phyloP scores from a whole-genome alignment of 179 eudicot genomes.

The Drosera spatulata region DNA sequence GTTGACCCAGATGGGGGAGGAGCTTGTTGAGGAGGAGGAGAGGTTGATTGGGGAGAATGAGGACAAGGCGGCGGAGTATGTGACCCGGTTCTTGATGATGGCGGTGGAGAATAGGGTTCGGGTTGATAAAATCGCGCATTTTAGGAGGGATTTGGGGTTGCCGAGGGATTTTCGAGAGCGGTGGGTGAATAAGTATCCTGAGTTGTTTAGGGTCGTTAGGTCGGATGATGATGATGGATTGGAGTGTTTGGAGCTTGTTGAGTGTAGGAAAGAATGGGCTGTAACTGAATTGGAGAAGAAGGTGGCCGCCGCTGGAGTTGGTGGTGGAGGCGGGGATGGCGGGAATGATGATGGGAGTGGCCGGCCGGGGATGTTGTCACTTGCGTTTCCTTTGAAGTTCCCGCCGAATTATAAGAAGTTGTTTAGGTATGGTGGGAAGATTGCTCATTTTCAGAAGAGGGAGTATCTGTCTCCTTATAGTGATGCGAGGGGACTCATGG shows the following conservation, averaged over 20 bases:
- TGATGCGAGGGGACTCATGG: slow-evolving; percentile 53
- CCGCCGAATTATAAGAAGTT: slow-evolving; percentile 58
- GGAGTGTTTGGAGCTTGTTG: slow-evolving; percentile 76
- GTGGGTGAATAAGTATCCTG: slow-evolving; percentile 64
- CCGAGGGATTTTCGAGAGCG: slow-evolving; percentile 64
- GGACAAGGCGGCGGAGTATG: slow-evolving; percentile 56
- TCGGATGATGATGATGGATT: slow-evolving; percentile 48
- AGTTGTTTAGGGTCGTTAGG: slow-evolving; percentile 53
- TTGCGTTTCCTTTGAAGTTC: slow-evolving; percentile 70
- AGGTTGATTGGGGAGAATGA: slow-evolving; percentile 30
- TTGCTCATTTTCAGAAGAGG: slow-evolving; percentile 66
- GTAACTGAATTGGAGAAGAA: slow-evolving; percentile 71
- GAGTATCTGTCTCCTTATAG: slow-evolving; percentile 83
- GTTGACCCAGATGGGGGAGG: slow-evolving; percentile 64
- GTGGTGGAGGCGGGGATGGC: no score
- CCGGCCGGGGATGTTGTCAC: slow-evolving; percentile 46
- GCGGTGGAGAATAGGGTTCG: slow-evolving; percentile 45
- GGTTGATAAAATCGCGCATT: slow-evolving; percentile 76
- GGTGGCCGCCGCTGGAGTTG: background rate
- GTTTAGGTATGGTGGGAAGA: slow-evolving; percentile 48
- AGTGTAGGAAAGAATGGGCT: slow-evolving; percentile 78
- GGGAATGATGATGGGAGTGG: slow-evolving; percentile 5
- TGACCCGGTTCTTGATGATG: slow-evolving; percentile 87
- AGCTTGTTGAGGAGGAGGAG: slow-evolving; percentile 58
- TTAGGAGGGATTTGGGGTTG: slow-evolving; percentile 76